These are phyloP conservation scores for Eutypella sp. DNA, from an alignment of 2,329 filamentous ascomycete genomes.

Conservation along the genomic window DNA sequence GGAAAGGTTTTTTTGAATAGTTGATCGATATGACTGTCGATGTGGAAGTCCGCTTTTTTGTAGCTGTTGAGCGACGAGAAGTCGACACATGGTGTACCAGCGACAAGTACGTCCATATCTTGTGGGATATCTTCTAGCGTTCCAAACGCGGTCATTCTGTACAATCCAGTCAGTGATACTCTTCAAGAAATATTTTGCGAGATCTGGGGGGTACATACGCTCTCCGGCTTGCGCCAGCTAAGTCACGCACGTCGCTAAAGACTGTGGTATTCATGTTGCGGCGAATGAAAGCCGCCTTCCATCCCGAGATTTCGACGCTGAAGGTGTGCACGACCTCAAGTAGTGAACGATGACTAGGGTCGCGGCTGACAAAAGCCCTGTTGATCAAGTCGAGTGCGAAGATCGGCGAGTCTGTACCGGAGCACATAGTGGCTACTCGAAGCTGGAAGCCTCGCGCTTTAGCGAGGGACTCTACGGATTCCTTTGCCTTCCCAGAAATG, in stretches of 20 bases:
- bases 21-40: conserved; percentile 36
- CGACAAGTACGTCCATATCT: conserved; percentile 60
- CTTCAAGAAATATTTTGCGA: conserved; percentile 5
- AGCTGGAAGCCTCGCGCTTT: conserved; percentile 24
- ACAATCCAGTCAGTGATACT: conserved; percentile 7
- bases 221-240: conserved; percentile 32
- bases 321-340: conserved; percentile 52
- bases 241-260: conserved; percentile 55
- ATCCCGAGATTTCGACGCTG: conserved; percentile 58
- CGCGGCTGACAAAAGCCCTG: conserved; percentile 32
- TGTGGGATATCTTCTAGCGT: conserved; percentile 50
- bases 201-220: conserved; percentile 43
- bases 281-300: conserved; percentile 61
- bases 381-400: conserved; percentile 57
- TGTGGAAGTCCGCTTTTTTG: conserved; percentile 43
- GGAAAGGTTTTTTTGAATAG: background rate
- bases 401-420: conserved; percentile 71
- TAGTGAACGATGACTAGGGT: conserved; percentile 22
- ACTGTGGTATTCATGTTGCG: conserved; percentile 52
- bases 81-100: conserved; percentile 72
- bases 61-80: conserved; percentile 59
- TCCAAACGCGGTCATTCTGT: conserved; percentile 63
- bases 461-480: conserved; percentile 18
- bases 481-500: conserved; percentile 6
- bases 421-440: conserved; percentile 68